A percentile compares a stretch with the other conserved stretches of the same genome.
Conservation (phyloP, 202 grass and related monocot species). For the Alloteropsis angusta region DNA sequence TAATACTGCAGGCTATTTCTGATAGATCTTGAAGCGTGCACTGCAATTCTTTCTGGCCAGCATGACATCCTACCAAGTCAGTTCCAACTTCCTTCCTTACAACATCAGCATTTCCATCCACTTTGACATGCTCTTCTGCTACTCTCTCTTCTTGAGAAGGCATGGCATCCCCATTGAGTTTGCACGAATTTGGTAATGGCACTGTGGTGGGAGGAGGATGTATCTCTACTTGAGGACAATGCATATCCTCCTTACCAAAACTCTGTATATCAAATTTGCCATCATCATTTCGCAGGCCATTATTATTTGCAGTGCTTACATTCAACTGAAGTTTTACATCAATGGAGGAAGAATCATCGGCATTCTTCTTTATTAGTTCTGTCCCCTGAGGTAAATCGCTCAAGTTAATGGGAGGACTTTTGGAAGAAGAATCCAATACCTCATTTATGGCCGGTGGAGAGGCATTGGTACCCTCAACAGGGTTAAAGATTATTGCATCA, state of each 20-base stretch:
- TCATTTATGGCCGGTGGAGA: conserved; percentile 17
- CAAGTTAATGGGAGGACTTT: conserved; percentile 21
- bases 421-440: conserved; percentile 30
- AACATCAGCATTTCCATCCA: conserved; percentile 25
- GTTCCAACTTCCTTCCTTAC: not conserved
- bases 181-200: conserved; percentile 18
- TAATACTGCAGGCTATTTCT: conserved; percentile 49
- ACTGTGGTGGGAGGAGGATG: conserved; percentile 17
- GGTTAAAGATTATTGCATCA: conserved; percentile 11
- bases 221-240: conserved; percentile 25
- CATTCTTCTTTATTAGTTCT: conserved; percentile 15
- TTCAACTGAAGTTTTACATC: conserved; percentile 32
- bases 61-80: conserved; percentile 7
- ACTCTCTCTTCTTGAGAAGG: conserved; percentile 20
- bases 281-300: conserved; percentile 16
- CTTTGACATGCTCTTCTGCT: conserved; percentile 15
- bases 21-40: conserved; percentile 57
- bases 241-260: conserved; percentile 17
- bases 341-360: conserved; percentile 16
- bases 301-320: conserved; percentile 18
- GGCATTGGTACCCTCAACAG: conserved; percentile 24
- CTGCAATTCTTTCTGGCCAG: conserved; percentile 28
- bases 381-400: conserved; percentile 25
- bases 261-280: conserved; percentile 22
- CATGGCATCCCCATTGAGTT: conserved; percentile 26